Evolutionary conservation across 306 rosid genomes (phyloP).

Genomic region (Cicer cuneatum): DNA sequence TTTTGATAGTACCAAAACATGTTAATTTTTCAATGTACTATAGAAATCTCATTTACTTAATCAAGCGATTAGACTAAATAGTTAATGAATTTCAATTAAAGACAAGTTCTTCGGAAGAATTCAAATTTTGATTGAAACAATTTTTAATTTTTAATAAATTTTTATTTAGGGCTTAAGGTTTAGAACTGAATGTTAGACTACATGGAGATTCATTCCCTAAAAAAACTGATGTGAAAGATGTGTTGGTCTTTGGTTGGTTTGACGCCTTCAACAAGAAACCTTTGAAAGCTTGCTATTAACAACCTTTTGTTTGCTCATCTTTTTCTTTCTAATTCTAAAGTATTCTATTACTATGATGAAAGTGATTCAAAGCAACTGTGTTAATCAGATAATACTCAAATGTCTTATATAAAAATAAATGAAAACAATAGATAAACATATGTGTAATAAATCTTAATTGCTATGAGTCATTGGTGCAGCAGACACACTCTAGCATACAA

Average conservation of each 20-base stretch:
- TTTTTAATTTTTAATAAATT: too few relatives aligned
- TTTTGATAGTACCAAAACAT: too few relatives aligned
- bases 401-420: background rate
- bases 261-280: slow-evolving; percentile 59
- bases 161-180: too few relatives aligned
- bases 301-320: slow-evolving; percentile 41
- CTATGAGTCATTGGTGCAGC: too few relatives aligned
- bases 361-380: slow-evolving; percentile 34
- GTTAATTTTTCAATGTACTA: too few relatives aligned
- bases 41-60: too few relatives aligned
- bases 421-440: background rate
- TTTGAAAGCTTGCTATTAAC: slow-evolving; percentile 51
- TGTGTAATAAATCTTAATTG: background rate
- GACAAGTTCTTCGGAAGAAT: too few relatives aligned
- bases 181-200: too few relatives aligned
- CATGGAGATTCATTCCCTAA: too few relatives aligned
- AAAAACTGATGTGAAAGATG: background rate
- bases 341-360: slow-evolving; percentile 12
- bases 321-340: slow-evolving; percentile 20
- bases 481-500: background rate
- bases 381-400: slow-evolving; percentile 5
- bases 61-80: too few relatives aligned
- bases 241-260: slow-evolving; percentile 45
- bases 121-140: too few relatives aligned
- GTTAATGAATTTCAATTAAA: too few relatives aligned